phyloP scores from a whole-genome alignment of 2,329 filamentous ascomycete species.

The Cladosporium velox region DNA sequence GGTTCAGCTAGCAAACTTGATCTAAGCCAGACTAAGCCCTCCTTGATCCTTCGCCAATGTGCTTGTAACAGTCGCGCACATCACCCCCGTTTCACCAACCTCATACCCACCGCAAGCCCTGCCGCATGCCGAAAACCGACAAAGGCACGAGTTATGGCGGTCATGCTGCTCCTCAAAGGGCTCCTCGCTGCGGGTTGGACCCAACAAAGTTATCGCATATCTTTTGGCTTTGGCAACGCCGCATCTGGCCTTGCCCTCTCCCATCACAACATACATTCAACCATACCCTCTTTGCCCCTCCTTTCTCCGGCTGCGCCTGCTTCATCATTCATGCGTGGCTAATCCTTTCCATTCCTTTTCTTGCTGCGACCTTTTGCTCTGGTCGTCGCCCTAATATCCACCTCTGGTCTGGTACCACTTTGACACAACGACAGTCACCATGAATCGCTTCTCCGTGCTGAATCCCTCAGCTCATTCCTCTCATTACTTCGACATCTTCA shows the following conservation, averaged over 20 bases:
- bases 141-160: neutral
- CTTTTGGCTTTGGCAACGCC: neutral
- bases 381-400: neutral
- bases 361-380: neutral
- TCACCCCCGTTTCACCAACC: neutral
- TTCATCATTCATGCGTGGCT: neutral
- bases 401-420: neutral
- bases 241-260: neutral
- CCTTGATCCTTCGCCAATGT: neutral
- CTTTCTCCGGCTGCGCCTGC: neutral
- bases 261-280: neutral
- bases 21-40: neutral
- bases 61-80: neutral
- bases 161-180: neutral
- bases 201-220: neutral
- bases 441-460: slow-evolving; percentile 2
- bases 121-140: neutral
- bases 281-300: neutral
- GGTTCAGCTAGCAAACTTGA: neutral
- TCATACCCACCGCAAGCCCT: neutral
- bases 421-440: neutral
- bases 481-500: neutral
- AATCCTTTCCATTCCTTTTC: neutral
- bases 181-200: neutral
- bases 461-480: neutral